phyloP scores from a whole-genome alignment of 768 basidiomycete species.

The Cystofilobasidium ferigula region DNA sequence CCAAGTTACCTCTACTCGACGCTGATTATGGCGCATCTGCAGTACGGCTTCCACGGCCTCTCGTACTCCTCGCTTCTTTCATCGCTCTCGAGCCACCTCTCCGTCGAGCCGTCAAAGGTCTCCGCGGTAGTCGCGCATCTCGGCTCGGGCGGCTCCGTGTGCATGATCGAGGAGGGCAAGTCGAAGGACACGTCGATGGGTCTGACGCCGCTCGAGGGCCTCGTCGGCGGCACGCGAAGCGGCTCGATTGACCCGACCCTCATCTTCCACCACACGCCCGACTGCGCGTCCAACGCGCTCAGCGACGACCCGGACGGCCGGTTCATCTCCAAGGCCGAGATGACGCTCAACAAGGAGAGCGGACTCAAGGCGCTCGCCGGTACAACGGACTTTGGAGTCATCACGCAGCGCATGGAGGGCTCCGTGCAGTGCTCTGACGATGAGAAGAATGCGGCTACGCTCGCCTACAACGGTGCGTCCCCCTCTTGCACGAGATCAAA shows the following conservation, averaged over 20 bases:
- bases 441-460: constrained; percentile 36
- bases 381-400: constrained; percentile 68
- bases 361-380: constrained; percentile 72
- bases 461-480: constrained; percentile 53
- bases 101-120: constrained; percentile 47
- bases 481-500: background rate
- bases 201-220: constrained; percentile 67
- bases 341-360: constrained; percentile 45
- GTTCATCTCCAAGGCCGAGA: constrained; percentile 41
- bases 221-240: constrained; percentile 78
- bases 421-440: constrained; percentile 38
- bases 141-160: constrained; percentile 79
- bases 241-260: constrained; percentile 75
- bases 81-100: constrained; percentile 50
- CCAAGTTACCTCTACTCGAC: background rate
- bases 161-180: constrained; percentile 59
- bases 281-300: constrained; percentile 41
- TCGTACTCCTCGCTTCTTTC: constrained; percentile 53
- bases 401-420: constrained; percentile 43
- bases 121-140: constrained; percentile 77
- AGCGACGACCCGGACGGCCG: constrained; percentile 47
- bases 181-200: constrained; percentile 81
- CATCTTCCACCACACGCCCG: constrained; percentile 67
- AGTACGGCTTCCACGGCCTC: constrained; percentile 78
- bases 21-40: background rate